A percentile compares a stretch with the other conserved stretches of the same genome.
These are phyloP conservation scores for Diaporthe sp. DNA, from an alignment of 2,329 filamentous ascomycete species.

Conservation along the genomic window DNA sequence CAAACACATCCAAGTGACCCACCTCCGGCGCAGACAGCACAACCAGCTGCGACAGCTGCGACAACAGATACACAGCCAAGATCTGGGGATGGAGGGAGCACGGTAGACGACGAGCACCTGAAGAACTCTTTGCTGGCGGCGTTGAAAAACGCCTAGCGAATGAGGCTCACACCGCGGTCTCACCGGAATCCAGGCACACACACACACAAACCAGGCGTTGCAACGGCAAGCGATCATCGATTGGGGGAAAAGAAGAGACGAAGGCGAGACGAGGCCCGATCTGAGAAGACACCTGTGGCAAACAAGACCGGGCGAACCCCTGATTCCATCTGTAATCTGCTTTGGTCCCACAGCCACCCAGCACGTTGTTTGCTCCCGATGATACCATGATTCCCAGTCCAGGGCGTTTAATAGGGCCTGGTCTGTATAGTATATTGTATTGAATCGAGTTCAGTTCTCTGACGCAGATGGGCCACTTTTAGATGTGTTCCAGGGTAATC, in stretches of 20 bases:
- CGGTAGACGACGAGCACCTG: constrained; percentile 24
- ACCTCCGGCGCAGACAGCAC: constrained; percentile 37
- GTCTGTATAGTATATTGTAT: constrained; percentile 13
- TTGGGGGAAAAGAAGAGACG: not conserved
- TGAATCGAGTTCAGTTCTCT: not conserved
- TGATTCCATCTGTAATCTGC: constrained; percentile 7
- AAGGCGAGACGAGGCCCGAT: constrained; percentile 26
- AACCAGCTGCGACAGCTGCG: not conserved
- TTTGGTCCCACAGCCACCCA: constrained; percentile 7
- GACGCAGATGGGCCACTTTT: not conserved
- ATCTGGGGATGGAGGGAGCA: constrained; percentile 1
- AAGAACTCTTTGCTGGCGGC: constrained; percentile 34
- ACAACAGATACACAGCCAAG: not conserved
- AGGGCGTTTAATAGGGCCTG: not conserved
- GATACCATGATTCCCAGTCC: constrained; percentile 23
- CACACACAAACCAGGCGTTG: constrained; percentile 29
- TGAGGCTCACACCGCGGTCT: not conserved
- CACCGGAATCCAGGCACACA: not conserved
- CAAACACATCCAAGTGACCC: constrained; percentile 37
- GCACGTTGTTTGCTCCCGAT: constrained; percentile 33
- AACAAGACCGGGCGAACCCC: constrained; percentile 24
- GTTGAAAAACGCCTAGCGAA: constrained; percentile 28
- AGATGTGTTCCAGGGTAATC: not conserved
- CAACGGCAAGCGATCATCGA: constrained; percentile 26
- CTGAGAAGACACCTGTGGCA: constrained; percentile 5